Evolutionary conservation across 2,329 filamentous ascomycete species (phyloP).

Genomic region (Cordyceps militaris): DNA sequence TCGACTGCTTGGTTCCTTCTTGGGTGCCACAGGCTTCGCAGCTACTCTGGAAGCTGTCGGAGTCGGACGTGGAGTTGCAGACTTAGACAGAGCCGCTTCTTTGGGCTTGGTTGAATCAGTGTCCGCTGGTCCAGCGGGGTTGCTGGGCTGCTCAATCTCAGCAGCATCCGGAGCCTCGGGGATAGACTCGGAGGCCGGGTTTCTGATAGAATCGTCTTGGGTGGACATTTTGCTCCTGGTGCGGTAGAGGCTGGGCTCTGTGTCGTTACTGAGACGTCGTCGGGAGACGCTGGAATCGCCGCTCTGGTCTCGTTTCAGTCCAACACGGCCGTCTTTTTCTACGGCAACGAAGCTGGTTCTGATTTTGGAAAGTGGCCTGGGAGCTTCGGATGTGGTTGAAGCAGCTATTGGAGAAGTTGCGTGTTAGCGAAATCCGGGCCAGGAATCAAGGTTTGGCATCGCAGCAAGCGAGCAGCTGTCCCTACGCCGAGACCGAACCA

Average conservation of each 20-base stretch:
- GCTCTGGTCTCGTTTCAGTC: slow-evolving; percentile 37
- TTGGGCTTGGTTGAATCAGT: slow-evolving; percentile 25
- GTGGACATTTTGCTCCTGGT: slow-evolving; percentile 27
- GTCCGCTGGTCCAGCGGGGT: slow-evolving; percentile 5
- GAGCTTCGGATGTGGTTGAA: slow-evolving; percentile 38
- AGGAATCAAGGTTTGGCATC: slow-evolving; percentile 1
- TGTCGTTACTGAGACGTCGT: slow-evolving; percentile 31
- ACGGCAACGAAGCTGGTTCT: slow-evolving; percentile 69
- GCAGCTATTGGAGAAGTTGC: background rate
- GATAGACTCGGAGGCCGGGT: slow-evolving; percentile 9
- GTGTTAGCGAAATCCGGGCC: background rate
- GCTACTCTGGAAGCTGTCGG: slow-evolving; percentile 21
- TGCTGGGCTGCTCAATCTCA: slow-evolving; percentile 7
- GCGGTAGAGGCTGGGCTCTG: slow-evolving; percentile 28
- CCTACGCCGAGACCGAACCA: background rate
- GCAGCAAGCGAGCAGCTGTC: slow-evolving; percentile 4
- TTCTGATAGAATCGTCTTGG: slow-evolving; percentile 20
- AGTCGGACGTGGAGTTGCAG: slow-evolving; percentile 17
- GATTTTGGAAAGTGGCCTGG: slow-evolving; percentile 65
- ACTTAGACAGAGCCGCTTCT: slow-evolving; percentile 10
- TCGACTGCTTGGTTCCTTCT: slow-evolving; percentile 21
- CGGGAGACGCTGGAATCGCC: slow-evolving; percentile 32
- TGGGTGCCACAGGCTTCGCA: slow-evolving; percentile 17
- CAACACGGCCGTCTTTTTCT: slow-evolving; percentile 56
- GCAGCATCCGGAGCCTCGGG: slow-evolving; percentile 4